Base-by-base conservation (phyloP, 2,329 filamentous ascomycete species). In the Tolypocladium amazonense region DNA sequence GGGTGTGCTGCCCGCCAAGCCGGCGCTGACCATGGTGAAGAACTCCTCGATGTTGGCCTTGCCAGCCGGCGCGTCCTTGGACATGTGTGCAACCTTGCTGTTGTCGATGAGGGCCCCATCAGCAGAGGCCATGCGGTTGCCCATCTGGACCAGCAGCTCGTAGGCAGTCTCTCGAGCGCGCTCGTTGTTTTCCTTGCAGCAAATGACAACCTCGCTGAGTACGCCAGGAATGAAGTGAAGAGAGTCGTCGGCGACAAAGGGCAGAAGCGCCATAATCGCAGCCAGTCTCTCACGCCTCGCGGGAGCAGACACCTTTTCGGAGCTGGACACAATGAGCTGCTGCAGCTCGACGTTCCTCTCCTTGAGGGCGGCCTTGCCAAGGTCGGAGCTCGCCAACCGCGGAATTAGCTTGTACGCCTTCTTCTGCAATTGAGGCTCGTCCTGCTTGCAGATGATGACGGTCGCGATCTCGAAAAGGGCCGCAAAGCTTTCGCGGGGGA, bases 321-420 rank as follows among this genome's bases (percentile, higher is more conserved):
- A 82, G 62, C 90, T 92, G 2, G 82, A 79, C 35, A 97, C 75
- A 43, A 99, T 79, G 56, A 99, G 79, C n/a, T 83, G 75, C 73
- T 97, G 93, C 25, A 99, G 79, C 69, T 97, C 92, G 0, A 75
- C 73, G 65, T 85, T 90, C 58, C 92, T 86, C 68, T 92, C 87
- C 63, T 81, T 74, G 2, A 99, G 81, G 4, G 93, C 92, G n/a
- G 79, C 76, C 65, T 83, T 85, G 54, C 94, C 94, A 56, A 82
- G 83, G 39, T 89, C 84, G 1, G 92, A 96, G 64, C 90, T 88
- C 1, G 90, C 88, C 47, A 99, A 83, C 59, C 94, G 88, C 4
- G 94, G 93, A 57, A 99, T 95, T 57, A 99, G 83, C 78, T 97
- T 97, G 79, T 99, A 99, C 0, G 94, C 93, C 76, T 99, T 99